Evolutionary conservation across 2,329 filamentous ascomycete genomes (phyloP).

Genomic region (Fusarium annulatum): DNA sequence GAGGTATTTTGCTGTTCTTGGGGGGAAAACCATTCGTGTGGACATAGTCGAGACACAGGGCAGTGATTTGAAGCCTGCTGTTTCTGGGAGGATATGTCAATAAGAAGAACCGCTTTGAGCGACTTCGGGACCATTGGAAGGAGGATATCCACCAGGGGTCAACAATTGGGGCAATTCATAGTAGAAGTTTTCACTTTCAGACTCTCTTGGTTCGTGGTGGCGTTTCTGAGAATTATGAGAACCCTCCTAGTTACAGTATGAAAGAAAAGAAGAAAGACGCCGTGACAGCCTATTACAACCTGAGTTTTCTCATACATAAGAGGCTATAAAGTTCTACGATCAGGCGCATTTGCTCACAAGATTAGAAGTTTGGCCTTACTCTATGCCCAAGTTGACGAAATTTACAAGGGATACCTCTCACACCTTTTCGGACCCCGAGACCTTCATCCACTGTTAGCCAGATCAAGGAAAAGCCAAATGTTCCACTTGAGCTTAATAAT

Average conservation of each 20-base stretch:
- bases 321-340: neutral
- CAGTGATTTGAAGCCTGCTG: neutral
- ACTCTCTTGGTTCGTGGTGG: neutral
- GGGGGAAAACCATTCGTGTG: slow-evolving; percentile 43
- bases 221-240: neutral
- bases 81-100: neutral
- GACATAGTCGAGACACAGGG: neutral
- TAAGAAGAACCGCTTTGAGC: neutral
- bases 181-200: neutral
- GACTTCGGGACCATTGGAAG: neutral
- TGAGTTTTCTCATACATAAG: no score
- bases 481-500: neutral
- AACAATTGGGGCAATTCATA: neutral
- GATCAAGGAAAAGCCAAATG: neutral
- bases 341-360: neutral
- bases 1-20: slow-evolving; percentile 67
- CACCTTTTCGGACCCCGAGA: neutral
- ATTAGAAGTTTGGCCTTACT: neutral
- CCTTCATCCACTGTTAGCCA: neutral
- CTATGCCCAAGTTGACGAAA: neutral
- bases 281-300: neutral
- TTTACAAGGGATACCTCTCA: no score
- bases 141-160: neutral
- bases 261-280: neutral
- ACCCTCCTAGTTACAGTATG: neutral